Conservation (phyloP, 1,139 yeast species). For the Kodamaea anthophila region DNA sequence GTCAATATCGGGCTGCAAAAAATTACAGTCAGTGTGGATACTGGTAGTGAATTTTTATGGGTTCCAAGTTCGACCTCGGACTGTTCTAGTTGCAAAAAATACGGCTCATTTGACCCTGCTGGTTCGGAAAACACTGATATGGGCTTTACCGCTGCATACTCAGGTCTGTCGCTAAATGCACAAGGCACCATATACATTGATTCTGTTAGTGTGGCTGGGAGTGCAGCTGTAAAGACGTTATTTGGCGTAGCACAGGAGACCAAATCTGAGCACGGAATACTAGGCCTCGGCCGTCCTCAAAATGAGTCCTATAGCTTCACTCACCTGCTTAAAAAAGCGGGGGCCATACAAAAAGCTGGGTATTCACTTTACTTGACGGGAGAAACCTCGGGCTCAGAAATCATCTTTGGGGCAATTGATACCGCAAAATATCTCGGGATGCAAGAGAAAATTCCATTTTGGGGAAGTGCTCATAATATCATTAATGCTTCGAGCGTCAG, state of each 20-base stretch:
- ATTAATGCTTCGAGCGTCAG: background rate
- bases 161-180: slow-evolving; percentile 1
- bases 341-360: slow-evolving; percentile 14
- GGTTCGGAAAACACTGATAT: background rate
- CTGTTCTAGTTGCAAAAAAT: slow-evolving; percentile 2
- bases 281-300: slow-evolving; percentile 6
- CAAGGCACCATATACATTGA: slow-evolving; percentile 1
- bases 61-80: slow-evolving; percentile 11
- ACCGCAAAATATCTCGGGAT: slow-evolving; percentile 13
- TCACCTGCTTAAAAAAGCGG: slow-evolving; percentile 14
- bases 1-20: slow-evolving; percentile 24
- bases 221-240: background rate
- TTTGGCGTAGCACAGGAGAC: slow-evolving; percentile 4
- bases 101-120: slow-evolving; percentile 2
- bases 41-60: slow-evolving; percentile 45
- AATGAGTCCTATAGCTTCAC: slow-evolving; percentile 6
- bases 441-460: slow-evolving; percentile 8
- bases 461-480: background rate
- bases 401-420: slow-evolving; percentile 17
- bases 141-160: slow-evolving; percentile 1
- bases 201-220: slow-evolving; percentile 1
- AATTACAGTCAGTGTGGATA: slow-evolving; percentile 33
- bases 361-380: slow-evolving; percentile 19
- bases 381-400: slow-evolving; percentile 2
- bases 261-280: slow-evolving; percentile 1